Percentiles rank a stretch among this genome's conserved stretches.
Conservation (phyloP, 208 protist species). For the Leishmania braziliensis region DNA sequence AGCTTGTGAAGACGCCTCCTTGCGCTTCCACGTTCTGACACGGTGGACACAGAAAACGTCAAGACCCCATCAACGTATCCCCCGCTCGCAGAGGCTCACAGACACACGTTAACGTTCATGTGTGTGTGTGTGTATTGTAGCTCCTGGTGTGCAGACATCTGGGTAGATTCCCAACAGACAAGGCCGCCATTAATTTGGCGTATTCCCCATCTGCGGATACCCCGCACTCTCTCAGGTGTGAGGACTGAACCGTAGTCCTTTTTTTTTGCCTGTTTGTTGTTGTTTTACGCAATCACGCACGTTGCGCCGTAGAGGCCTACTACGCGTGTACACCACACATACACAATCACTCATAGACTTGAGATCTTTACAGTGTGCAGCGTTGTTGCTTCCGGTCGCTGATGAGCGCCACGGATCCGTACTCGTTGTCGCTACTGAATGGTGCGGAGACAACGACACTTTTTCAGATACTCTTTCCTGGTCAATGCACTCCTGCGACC, state of each 20-base stretch:
- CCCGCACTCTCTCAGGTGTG: neutral
- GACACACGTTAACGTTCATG: neutral
- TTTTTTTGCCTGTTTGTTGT: too few relatives aligned
- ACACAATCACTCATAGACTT: neutral
- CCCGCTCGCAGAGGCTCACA: neutral
- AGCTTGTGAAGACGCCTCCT: too few relatives aligned
- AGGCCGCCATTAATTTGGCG: neutral
- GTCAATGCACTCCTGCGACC: neutral
- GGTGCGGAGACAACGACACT: slow-evolving; percentile 6
- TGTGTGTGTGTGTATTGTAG: neutral
- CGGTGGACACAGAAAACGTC: too few relatives aligned
- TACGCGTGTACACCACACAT: neutral
- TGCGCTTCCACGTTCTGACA: too few relatives aligned
- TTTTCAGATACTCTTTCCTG: slow-evolving; percentile 5
- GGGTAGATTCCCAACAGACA: neutral
- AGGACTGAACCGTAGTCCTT: neutral
- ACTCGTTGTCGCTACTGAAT: neutral
- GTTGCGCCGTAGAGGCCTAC: neutral
- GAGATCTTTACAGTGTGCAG: too few relatives aligned
- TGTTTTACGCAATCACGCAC: neutral
- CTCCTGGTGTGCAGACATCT: neutral
- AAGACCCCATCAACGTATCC: neutral
- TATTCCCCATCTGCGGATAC: too few relatives aligned
- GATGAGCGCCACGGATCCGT: slow-evolving; percentile 9
- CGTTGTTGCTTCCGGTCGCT: neutral